Base-by-base conservation (phyloP, 2,329 filamentous ascomycete species). In the Plectosphaerella plurivora region DNA sequence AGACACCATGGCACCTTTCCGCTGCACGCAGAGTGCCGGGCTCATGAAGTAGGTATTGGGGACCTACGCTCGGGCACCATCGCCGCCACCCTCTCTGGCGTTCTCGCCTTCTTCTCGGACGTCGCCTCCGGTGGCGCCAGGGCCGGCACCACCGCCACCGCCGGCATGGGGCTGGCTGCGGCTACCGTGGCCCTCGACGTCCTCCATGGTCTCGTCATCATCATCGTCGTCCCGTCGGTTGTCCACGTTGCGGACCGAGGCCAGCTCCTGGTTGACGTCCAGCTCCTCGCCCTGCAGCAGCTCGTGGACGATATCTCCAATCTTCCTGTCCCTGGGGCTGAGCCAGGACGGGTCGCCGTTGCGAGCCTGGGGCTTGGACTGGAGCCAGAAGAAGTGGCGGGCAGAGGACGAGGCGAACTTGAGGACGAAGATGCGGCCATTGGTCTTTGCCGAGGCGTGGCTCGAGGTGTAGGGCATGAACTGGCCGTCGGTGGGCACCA, bases 21-120 rank as follows among this genome's bases (percentile, higher is more conserved):
- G 39, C 37, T 16, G 24, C 39, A n/a, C 39, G 6, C 18, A 22
- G 22, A 22, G 15, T 5, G 15, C 15, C 36, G 20, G n/a, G 22
- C n/a, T 33, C 28, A 33, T 33, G 28, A 5, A 10, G 28, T 33
- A 10, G 28, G 28, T 33, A 33, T 8, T 33, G 8, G 39, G 28
- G 37, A 99, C 95, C 93, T 97, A 99, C 94, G 93, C 94, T 97
- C 94, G 86, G 75, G 90, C 95, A 66, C 95, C 94, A 73, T 97
- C 94, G 62, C 91, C 91, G 68, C 95, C 94, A 55, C 93, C 94
- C 72, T 96, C 91, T 74, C 95, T 82, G 59, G 93, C 84, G 61
- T 84, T 86, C 69, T 91, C 85, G 53, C 94, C 94, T 71, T 97
- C 94, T 70, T 95, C 86, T 71, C 92, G 84, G 61, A 96, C 76